Evolutionary conservation across 768 basidiomycete species (phyloP), one percentile per base, ranked within the genome.

Genomic region (Rhodotorula taiwanensis): DNA sequence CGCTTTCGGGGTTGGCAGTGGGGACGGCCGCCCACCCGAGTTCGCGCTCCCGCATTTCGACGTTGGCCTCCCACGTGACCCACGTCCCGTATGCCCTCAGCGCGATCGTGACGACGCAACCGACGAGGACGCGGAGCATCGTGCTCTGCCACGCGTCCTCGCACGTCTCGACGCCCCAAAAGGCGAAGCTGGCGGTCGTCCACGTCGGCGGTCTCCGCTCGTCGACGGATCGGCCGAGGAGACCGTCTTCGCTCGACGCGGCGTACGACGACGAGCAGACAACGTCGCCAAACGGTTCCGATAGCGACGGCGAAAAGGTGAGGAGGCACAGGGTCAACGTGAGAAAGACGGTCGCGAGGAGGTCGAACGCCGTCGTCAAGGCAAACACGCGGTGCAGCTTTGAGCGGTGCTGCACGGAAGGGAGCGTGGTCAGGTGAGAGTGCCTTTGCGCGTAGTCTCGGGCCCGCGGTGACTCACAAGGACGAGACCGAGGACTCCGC

Each of bases 91-190:
- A 53, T 4, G 49, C 28, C 30, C 58, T 43, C 9, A 60, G 27
- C 5, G 23, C 58, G 28, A 44, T 28, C 5, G 56, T 45, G 48
- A 56, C 47, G 18, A 39, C 27, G 34, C 39, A 43, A 1, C 59
- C 54, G 33, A 42, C 27, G 28, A 68, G 21, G 41, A 61, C 59
- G 55, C 52, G 20, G 27, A 57, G 2, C 45, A 64, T 45, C 7
- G 55, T 59, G 23, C 16, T 7, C 10, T 43, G 45, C 62, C 62
- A 68, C 21, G 15, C n/a, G 16, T 68, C 67, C 11, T 68, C 67
- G 61, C 67, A 68, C 42, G 59, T 47, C 31, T 68, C 67, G 62
- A 68, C 47, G 4, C 61, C 62, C 66, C 61, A 67, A 13, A 47
- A 30, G 33, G 58, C 4, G 13, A 67, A 16, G 14, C 55, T 58